These are phyloP conservation scores for Malus asiatica DNA, from an alignment of 306 rosid genomes.

Conservation along the genomic window DNA sequence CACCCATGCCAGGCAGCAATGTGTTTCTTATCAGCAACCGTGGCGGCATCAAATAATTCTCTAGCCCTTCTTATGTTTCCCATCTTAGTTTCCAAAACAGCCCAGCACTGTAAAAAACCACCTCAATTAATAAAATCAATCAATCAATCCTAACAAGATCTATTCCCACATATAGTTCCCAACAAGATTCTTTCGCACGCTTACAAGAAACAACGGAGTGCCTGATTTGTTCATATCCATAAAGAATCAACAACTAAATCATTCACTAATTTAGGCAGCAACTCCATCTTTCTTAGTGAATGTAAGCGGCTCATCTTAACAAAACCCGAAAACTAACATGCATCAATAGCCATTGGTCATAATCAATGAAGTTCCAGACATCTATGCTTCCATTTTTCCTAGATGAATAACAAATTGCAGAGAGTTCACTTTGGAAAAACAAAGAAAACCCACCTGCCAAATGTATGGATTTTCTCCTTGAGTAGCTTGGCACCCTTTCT, in stretches of 20 bases:
- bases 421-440: not conserved
- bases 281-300: not conserved
- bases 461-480: conserved; percentile 90
- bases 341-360: not conserved
- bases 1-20: conserved; percentile 99
- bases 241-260: not conserved
- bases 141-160: not conserved
- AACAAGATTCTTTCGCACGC: not conserved
- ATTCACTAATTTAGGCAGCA: not conserved
- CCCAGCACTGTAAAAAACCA: conserved; percentile 66
- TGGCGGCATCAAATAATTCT: conserved; percentile 84
- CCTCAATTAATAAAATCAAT: not conserved
- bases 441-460: conserved; percentile 70
- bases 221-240: not conserved
- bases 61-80: conserved; percentile 84
- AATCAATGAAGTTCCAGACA: not conserved
- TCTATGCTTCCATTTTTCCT: not conserved
- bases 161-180: not conserved
- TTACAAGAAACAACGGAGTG: not conserved
- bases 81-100: conserved; percentile 71
- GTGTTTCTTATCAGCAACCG: conserved; percentile 85
- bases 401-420: not conserved
- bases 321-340: not conserved
- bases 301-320: not conserved
- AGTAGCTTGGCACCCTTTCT: conserved; percentile 92